Conservation (phyloP, 2,329 filamentous ascomycete species). For the Peltaster fructicola region DNA sequence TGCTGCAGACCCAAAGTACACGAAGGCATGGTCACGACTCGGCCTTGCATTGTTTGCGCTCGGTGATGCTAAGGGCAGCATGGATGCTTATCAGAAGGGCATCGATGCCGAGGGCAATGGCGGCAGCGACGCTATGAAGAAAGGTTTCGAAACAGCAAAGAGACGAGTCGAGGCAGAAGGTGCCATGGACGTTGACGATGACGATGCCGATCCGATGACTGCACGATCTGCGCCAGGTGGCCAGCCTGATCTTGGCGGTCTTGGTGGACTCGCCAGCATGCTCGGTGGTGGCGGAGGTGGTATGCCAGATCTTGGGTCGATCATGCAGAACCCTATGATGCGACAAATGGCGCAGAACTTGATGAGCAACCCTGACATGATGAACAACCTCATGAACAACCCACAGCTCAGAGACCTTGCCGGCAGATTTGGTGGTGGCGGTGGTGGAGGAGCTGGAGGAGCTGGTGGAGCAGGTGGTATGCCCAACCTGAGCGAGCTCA, state of each 20-base stretch:
- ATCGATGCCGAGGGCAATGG: conserved; percentile 90
- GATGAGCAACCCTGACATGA: conserved; percentile 90
- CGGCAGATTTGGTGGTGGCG: conserved; percentile 47
- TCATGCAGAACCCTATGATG: conserved; percentile 99
- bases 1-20: conserved; percentile 75
- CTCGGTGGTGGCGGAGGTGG: conserved; percentile 50
- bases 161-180: conserved; percentile 66
- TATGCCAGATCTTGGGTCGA: conserved; percentile 70
- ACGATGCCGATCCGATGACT: conserved; percentile 21
- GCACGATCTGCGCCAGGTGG: conserved; percentile 21
- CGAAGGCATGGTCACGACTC: conserved; percentile 89
- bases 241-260: conserved; percentile 29
- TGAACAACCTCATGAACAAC: conserved; percentile 88
- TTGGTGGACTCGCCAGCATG: conserved; percentile 24
- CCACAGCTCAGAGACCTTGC: conserved; percentile 78
- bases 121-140: conserved; percentile 93
- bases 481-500: conserved; percentile 70
- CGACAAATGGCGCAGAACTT: conserved; percentile 85
- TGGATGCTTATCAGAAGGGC: conserved; percentile 86
- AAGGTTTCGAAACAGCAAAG: conserved; percentile 87
- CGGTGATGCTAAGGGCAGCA: conserved; percentile 74
- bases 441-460: conserved; percentile 16
- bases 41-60: conserved; percentile 83
- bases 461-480: conserved; percentile 45
- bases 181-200: conserved; percentile 12